Evolutionary conservation across 108 stramenopile genomes (phyloP).

Genomic region (Cylindrotheca fusiformis): DNA sequence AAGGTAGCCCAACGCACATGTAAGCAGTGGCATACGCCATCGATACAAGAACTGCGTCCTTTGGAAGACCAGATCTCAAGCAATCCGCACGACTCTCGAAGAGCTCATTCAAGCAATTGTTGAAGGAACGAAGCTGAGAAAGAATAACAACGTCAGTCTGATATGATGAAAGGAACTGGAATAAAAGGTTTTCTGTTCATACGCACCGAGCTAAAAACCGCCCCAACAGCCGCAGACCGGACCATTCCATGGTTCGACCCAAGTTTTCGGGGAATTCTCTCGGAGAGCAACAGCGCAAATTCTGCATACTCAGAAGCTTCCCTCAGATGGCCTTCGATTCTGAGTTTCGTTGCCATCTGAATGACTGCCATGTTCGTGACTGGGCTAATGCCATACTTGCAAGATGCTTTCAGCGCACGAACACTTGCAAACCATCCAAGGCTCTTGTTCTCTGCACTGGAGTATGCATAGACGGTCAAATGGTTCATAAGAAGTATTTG

Average conservation of each 20-base stretch:
- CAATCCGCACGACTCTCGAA: conserved; percentile 19
- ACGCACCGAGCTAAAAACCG: conserved; percentile 6
- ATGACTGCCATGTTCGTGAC: conserved; percentile 14
- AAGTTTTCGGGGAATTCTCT: conserved; percentile 8
- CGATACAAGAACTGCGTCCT: conserved; percentile 10
- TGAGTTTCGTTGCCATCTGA: not conserved
- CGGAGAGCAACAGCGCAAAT: conserved; percentile 7
- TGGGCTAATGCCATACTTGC: conserved; percentile 11
- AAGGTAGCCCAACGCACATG: conserved; percentile 28
- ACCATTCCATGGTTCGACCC: conserved; percentile 14
- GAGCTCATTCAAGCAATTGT: conserved; percentile 29
- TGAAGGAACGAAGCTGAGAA: conserved; percentile 14
- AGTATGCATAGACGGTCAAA: not conserved
- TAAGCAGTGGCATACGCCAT: conserved; percentile 24
- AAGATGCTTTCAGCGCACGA: conserved; percentile 12
- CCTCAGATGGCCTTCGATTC: conserved; percentile 1
- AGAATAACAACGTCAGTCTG: not conserved
- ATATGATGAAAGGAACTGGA: not conserved
- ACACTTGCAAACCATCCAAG: conserved; percentile 2
- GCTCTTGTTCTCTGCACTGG: not conserved
- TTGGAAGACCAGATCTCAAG: conserved; percentile 18
- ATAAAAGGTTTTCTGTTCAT: no score
- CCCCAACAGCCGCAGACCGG: not conserved
- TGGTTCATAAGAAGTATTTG: conserved; percentile 5
- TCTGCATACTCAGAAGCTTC: conserved; percentile 20